Conservation (phyloP, 2,329 filamentous ascomycete species). For the Sporothrix inflata region DNA sequence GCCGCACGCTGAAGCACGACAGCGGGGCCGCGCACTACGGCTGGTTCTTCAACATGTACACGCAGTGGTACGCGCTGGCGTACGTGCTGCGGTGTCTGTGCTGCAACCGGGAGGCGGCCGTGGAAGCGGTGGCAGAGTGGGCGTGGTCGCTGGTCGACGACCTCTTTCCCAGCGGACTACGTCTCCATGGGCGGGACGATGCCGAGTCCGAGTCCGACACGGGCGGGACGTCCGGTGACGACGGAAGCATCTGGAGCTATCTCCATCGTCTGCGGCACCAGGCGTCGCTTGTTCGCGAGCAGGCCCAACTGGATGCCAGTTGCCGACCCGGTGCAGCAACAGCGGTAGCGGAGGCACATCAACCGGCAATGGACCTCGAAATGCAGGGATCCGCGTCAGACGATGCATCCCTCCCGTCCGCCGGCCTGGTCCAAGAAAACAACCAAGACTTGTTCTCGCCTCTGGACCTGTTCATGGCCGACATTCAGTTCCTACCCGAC, state of each 20-base stretch:
- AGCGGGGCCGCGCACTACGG: not conserved
- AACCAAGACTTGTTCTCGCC: conserved; percentile 4
- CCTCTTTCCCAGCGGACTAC: not conserved
- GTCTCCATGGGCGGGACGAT: not conserved
- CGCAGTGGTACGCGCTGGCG: conserved; percentile 25
- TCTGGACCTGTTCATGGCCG: conserved; percentile 23
- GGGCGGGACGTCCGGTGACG: not conserved
- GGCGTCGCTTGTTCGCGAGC: not conserved
- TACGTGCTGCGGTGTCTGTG: conserved; percentile 23
- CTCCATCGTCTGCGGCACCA: conserved; percentile 1
- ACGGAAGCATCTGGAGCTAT: conserved; percentile 21
- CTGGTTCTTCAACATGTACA: conserved; percentile 25
- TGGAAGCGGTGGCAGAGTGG: not conserved
- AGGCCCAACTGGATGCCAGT: not conserved
- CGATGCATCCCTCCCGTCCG: not conserved
- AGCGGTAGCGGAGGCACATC: too few species aligned
- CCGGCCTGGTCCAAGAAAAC: not conserved
- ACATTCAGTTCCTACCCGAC: conserved; percentile 21
- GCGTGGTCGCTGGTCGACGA: conserved; percentile 15
- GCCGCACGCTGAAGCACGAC: not conserved
- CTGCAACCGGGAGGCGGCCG: not conserved
- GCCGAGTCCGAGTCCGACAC: not conserved
- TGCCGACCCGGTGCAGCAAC: not conserved
- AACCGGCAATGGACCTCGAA: not conserved
- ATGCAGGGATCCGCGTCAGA: too few species aligned